Percentiles rank a stretch among this genome's conserved stretches.
phyloP scores from a whole-genome alignment of 192 early-diverging fungal species.

The Kickxella alabastrina region DNA sequence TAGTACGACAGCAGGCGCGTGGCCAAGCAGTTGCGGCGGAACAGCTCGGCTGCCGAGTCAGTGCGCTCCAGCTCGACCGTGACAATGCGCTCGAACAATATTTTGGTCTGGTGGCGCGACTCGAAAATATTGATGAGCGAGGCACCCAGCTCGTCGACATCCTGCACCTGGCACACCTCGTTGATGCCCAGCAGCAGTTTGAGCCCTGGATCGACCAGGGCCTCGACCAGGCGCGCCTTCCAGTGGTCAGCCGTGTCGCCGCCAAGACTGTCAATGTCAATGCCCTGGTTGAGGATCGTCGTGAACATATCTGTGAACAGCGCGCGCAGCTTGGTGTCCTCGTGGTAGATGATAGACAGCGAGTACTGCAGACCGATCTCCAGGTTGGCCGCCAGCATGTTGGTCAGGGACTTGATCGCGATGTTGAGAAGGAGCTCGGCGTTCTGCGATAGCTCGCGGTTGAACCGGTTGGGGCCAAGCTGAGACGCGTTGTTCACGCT shows the following conservation, averaged over 20 bases:
- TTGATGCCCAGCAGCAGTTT: slow-evolving; percentile 77
- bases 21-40: slow-evolving; percentile 89
- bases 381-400: slow-evolving; percentile 87
- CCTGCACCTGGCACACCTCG: slow-evolving; percentile 78
- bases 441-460: slow-evolving; percentile 48
- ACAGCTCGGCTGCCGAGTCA: slow-evolving; percentile 76
- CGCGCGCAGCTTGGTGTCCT: slow-evolving; percentile 81
- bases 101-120: slow-evolving; percentile 62
- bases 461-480: slow-evolving; percentile 21
- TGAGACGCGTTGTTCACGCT: not conserved
- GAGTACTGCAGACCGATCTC: slow-evolving; percentile 90
- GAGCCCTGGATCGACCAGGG: slow-evolving; percentile 67
- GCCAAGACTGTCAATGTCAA: slow-evolving; percentile 75
- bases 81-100: slow-evolving; percentile 75
- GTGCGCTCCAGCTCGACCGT: slow-evolving; percentile 84
- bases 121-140: slow-evolving; percentile 80
- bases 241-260: slow-evolving; percentile 73
- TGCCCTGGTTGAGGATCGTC: slow-evolving; percentile 84
- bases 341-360: slow-evolving; percentile 85
- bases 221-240: slow-evolving; percentile 75
- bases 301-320: slow-evolving; percentile 92
- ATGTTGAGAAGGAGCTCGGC: slow-evolving; percentile 49
- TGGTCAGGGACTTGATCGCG: slow-evolving; percentile 77
- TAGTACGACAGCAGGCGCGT: slow-evolving; percentile 82
- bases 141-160: slow-evolving; percentile 84